Base-by-base conservation (phyloP, 2,329 filamentous ascomycete species). In the Aaosphaeria arxii region DNA sequence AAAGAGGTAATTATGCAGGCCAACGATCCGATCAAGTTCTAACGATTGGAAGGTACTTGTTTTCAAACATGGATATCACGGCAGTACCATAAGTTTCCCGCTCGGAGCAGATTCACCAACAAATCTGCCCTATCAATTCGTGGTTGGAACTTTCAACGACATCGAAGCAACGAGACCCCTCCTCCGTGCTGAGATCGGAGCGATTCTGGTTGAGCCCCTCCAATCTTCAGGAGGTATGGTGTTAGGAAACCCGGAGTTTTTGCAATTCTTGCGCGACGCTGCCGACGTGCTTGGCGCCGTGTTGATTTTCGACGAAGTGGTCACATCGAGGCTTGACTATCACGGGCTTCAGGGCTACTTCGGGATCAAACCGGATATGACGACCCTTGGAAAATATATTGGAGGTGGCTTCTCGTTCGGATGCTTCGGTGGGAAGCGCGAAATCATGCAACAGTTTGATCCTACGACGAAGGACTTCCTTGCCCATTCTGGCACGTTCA, bases 401-500 rank as follows among this genome's bases (percentile, higher is more conserved):
- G 84, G 83, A 5, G 84, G 84, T 3, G 84, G 84, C 0, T 73
- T 86, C 58, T 74, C 80, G 0, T 84, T 86, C 57, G 84, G 84
- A 2, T 82, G 80, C 0, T 86, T 87, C 56, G 84, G 84, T 0
- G 84, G 84, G 1, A 71, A 73, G 29, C 58, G 58, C 13, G 75
- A 80, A 6, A 74, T 86, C 50, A 85, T 86, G 80, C 63, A 65
- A 0, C 59, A 77, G 9, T 84, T 51, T 77, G 79, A 45, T 40
- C 43, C 43, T 32, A 9, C 9, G 7, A 28, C 43, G 7, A 7
- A 58, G 72, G 4, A 60, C 3, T 61, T 61, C 2, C 64, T 82
- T 13, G 56, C 70, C 0, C 83, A 86, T 55, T 78, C 81, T 0
- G 83, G 83, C 3, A 86, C 83, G 0, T 86, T 84, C 62, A 85